Percentiles rank a stretch among this genome's conserved stretches.
These are phyloP conservation scores for Magnolia changhungtana DNA, from an alignment of 164 flowering plant species.

Conservation along the genomic window DNA sequence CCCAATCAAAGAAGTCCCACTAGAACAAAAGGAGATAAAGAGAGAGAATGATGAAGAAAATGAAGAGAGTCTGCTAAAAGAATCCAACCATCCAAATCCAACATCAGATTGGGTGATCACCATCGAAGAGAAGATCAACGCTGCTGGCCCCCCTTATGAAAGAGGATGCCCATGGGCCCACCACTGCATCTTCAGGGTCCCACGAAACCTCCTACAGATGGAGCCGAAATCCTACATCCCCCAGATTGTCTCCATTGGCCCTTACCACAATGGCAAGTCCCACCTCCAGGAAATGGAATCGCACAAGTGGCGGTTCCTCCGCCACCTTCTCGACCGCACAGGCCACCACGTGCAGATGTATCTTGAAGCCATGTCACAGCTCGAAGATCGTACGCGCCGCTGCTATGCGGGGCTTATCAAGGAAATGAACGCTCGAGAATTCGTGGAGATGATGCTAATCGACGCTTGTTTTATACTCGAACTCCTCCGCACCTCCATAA, in stretches of 20 bases:
- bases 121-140: conserved; percentile 13
- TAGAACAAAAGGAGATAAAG: too few relatives aligned
- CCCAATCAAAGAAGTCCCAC: too few relatives aligned
- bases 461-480: too few relatives aligned
- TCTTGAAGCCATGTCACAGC: not conserved
- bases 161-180: not conserved
- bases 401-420: conserved; percentile 1
- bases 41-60: not conserved
- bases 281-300: conserved; percentile 27
- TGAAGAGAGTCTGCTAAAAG: not conserved
- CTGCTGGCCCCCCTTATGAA: not conserved
- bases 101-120: conserved; percentile 11
- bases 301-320: conserved; percentile 33
- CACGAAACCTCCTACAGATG: not conserved
- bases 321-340: conserved; percentile 19
- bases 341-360: conserved; percentile 13
- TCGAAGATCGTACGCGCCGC: not conserved
- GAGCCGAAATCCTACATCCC: conserved; percentile 4
- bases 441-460: too few relatives aligned
- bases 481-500: too few relatives aligned
- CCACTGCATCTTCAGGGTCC: conserved; percentile 3
- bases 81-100: conserved; percentile 1
- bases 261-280: conserved; percentile 24
- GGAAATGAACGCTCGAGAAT: conserved; percentile 25
- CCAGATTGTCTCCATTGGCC: conserved; percentile 11